phyloP scores from a whole-genome alignment of 345 rosid species.

The Eucalyptus camaldulensis region DNA sequence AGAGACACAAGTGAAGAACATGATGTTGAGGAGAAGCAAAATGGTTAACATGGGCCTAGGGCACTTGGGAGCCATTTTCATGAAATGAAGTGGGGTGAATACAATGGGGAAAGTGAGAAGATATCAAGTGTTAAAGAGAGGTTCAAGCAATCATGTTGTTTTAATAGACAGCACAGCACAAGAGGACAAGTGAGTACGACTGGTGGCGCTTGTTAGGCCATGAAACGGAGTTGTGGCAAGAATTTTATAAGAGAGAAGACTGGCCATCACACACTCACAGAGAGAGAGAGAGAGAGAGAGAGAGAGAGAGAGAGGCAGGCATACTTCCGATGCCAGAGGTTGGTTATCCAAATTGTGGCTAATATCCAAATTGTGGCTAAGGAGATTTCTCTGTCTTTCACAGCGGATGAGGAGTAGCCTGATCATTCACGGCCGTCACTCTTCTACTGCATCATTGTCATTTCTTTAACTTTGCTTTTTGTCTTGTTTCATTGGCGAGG shows the following conservation, averaged over 20 bases:
- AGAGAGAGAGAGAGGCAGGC: background rate
- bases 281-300: background rate
- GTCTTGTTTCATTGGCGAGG: background rate
- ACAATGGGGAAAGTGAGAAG: background rate
- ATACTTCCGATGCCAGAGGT: background rate
- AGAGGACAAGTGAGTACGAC: background rate
- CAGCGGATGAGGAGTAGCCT: background rate
- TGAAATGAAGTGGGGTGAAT: background rate
- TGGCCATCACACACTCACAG: background rate
- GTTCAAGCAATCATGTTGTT: background rate
- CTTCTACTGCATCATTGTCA: background rate
- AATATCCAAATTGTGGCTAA: background rate
- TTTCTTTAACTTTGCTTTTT: background rate
- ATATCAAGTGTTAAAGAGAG: background rate
- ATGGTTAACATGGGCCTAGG: background rate
- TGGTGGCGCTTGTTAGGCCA: background rate
- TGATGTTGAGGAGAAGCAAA: conserved; percentile 13
- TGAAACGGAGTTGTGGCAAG: background rate
- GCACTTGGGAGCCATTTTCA: background rate
- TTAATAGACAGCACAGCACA: background rate
- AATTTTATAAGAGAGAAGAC: background rate
- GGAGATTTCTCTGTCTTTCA: background rate
- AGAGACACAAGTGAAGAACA: conserved; percentile 17
- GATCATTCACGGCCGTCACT: background rate
- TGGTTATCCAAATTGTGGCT: background rate